phyloP scores from a whole-genome alignment of 768 basidiomycete genomes.

The Boletus edulis region DNA sequence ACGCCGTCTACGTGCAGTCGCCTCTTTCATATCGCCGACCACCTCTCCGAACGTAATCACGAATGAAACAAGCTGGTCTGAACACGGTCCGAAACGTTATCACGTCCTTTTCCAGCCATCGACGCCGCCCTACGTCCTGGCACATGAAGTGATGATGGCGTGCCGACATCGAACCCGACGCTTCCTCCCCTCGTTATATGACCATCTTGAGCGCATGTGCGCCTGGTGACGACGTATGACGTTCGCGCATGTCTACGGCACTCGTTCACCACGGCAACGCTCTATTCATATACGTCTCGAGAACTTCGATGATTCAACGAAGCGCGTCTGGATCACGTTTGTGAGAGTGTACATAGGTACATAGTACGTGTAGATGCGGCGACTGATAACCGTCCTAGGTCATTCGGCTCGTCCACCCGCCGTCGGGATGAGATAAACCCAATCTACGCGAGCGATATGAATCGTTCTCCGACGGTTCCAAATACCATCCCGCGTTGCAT shows the following conservation, averaged over 20 bases:
- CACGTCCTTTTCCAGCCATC: not conserved
- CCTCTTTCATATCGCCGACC: constrained; percentile 3
- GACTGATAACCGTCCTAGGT: not conserved
- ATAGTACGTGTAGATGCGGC: not conserved
- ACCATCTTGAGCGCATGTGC: not conserved
- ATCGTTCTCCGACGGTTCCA: not conserved
- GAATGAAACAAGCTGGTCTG: constrained; percentile 9
- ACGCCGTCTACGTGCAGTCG: not conserved
- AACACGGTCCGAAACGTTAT: not conserved
- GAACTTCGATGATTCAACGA: not conserved
- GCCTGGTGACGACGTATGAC: not conserved
- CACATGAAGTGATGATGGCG: not conserved
- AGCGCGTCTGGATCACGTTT: constrained; percentile 1
- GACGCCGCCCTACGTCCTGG: not conserved
- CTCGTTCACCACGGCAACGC: constrained; percentile 14
- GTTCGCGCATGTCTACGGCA: not conserved
- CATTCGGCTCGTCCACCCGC: not conserved
- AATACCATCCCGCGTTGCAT: not conserved
- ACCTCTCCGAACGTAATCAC: constrained; percentile 1
- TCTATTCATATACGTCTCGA: not conserved
- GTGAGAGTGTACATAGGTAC: not conserved
- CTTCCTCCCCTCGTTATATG: not conserved
- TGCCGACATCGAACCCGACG: constrained; percentile 2
- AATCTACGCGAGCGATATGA: too few species aligned
- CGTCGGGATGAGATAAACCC: not conserved